Conservation (phyloP, 1,139 yeast species). For the Yamadazyma atmosphaerica region DNA sequence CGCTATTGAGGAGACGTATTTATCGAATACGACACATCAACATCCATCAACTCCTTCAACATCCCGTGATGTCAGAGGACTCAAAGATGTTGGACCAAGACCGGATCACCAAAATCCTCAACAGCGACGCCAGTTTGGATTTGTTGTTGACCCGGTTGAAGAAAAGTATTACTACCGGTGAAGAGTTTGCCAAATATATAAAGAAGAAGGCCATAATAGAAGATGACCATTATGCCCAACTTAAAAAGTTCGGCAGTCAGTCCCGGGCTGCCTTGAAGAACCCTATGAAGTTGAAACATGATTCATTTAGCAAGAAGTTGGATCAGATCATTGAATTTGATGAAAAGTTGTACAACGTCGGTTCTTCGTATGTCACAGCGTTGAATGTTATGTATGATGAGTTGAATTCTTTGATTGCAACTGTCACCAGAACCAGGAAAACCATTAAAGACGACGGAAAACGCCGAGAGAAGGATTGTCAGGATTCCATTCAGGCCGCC, state of each 20-base stretch:
- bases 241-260: conserved; percentile 63
- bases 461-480: conserved; percentile 78
- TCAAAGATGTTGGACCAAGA: conserved; percentile 28
- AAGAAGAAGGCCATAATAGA: conserved; percentile 79
- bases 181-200: conserved; percentile 77
- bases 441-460: conserved; percentile 77
- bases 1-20: background rate
- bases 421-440: conserved; percentile 73
- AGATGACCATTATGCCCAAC: conserved; percentile 73
- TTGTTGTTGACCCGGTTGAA: conserved; percentile 71
- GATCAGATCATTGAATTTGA: conserved; percentile 75
- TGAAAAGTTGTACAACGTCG: conserved; percentile 72
- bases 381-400: conserved; percentile 86
- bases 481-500: conserved; percentile 77
- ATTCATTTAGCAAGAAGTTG: conserved; percentile 67
- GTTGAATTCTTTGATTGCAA: conserved; percentile 65
- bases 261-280: conserved; percentile 56
- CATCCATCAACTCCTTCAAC: background rate
- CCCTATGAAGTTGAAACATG: conserved; percentile 53
- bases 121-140: conserved; percentile 52
- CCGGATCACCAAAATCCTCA: conserved; percentile 30
- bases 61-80: conserved; percentile 14
- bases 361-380: conserved; percentile 75
- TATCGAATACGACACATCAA: background rate
- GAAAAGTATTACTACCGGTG: conserved; percentile 77